These are phyloP conservation scores for Acer campestre DNA, from an alignment of 345 rosid genomes.

Conservation along the genomic window DNA sequence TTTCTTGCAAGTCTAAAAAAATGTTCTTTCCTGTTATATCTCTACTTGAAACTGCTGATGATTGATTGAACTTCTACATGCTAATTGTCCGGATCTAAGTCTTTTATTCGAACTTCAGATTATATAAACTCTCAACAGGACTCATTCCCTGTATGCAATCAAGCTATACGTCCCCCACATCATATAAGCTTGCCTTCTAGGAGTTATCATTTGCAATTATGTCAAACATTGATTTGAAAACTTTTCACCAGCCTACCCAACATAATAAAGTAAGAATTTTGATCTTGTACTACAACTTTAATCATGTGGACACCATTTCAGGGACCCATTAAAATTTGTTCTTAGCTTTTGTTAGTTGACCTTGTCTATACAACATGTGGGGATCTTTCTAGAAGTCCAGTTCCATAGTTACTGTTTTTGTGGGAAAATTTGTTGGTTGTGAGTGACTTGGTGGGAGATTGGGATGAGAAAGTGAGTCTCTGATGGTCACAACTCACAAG, in stretches of 20 bases:
- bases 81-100: not conserved
- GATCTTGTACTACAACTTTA: too few species aligned
- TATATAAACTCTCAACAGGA: not conserved
- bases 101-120: not conserved
- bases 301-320: not conserved
- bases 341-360: not conserved
- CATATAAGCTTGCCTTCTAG: not conserved
- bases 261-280: not conserved
- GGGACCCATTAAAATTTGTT: constrained; percentile 10
- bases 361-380: not conserved
- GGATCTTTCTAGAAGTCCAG: not conserved
- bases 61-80: not conserved
- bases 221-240: constrained; percentile 8
- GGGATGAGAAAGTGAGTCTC: not conserved
- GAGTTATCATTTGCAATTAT: not conserved
- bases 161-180: not conserved
- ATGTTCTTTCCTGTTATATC: not conserved
- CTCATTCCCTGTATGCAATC: not conserved
- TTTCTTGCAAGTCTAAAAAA: not conserved
- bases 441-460: not conserved
- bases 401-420: not conserved
- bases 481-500: not conserved
- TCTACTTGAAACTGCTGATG: not conserved
- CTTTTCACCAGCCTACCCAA: not conserved
- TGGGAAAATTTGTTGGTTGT: not conserved